These are phyloP conservation scores for Puccinia coronata DNA, from an alignment of 1,284 basidiomycete genomes.

Conservation along the genomic window DNA sequence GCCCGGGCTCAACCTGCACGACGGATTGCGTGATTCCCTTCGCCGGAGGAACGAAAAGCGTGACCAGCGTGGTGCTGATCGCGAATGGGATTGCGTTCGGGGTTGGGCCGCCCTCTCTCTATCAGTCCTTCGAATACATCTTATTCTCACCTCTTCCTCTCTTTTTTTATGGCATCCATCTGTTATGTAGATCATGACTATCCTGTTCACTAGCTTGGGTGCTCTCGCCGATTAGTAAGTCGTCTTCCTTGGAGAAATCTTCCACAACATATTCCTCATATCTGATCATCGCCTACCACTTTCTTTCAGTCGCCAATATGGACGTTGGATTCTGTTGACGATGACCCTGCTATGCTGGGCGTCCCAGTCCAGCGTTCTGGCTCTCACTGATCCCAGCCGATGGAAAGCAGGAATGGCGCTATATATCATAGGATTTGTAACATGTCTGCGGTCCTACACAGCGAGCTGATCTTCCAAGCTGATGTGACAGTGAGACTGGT, in stretches of 20 bases:
- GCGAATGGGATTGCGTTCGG: constrained; percentile 47
- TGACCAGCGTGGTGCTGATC: constrained; percentile 44
- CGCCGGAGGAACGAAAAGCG: constrained; percentile 13
- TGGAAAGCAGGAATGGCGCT: constrained; percentile 41
- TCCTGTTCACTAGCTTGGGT: constrained; percentile 44
- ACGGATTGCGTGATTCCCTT: constrained; percentile 40
- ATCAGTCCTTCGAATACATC: background rate
- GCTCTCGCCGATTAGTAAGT: constrained; percentile 35
- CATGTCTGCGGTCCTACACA: constrained; percentile 33
- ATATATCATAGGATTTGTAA: constrained; percentile 47
- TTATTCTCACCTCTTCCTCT: background rate
- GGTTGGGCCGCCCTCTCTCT: background rate
- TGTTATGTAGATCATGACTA: constrained; percentile 47
- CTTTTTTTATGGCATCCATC: background rate
- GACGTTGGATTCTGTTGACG: constrained; percentile 36
- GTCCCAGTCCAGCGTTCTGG: constrained; percentile 28
- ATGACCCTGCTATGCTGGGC: constrained; percentile 48
- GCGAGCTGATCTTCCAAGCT: background rate
- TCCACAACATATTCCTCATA: background rate
- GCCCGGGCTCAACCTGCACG: constrained; percentile 25
- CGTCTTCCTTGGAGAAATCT: background rate
- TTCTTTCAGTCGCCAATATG: constrained; percentile 12
- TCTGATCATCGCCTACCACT: background rate
- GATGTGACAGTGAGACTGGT: too few relatives aligned
- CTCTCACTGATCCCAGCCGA: constrained; percentile 22